phyloP scores from a whole-genome alignment of 2,329 filamentous ascomycete genomes.

The Scortechinia acanthostroma region DNA sequence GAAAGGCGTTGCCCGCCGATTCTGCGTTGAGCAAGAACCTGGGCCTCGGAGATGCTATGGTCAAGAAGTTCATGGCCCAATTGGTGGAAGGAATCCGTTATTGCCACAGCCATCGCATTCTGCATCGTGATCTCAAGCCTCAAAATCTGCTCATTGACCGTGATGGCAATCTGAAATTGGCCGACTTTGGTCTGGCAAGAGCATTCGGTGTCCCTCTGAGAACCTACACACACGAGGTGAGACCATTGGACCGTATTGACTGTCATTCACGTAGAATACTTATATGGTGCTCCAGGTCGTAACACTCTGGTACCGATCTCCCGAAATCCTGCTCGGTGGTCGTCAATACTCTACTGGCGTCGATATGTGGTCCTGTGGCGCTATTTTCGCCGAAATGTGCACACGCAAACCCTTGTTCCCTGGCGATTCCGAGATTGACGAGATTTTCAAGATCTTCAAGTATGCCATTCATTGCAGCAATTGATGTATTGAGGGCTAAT shows the following conservation, averaged over 20 bases:
- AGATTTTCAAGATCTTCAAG: slow-evolving; percentile 94
- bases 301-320: slow-evolving; percentile 85
- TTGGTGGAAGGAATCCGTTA: slow-evolving; percentile 78
- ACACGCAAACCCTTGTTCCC: slow-evolving; percentile 88
- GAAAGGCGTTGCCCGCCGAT: slow-evolving; percentile 77
- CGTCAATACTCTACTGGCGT: slow-evolving; percentile 90
- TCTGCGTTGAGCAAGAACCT: slow-evolving; percentile 57
- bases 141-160: slow-evolving; percentile 83
- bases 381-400: slow-evolving; percentile 95
- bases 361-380: slow-evolving; percentile 92
- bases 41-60: slow-evolving; percentile 71
- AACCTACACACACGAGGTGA: slow-evolving; percentile 83
- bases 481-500: slow-evolving; percentile 8
- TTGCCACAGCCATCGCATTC: slow-evolving; percentile 80
- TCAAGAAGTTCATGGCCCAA: slow-evolving; percentile 90
- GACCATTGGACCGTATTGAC: slow-evolving; percentile 6
- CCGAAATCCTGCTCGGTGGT: slow-evolving; percentile 83
- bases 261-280: slow-evolving; percentile 13
- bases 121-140: slow-evolving; percentile 84
- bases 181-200: slow-evolving; percentile 81
- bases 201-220: slow-evolving; percentile 86
- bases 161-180: slow-evolving; percentile 82
- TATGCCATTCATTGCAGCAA: slow-evolving; percentile 20
- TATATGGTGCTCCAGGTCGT: slow-evolving; percentile 58
- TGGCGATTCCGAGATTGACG: slow-evolving; percentile 85